These are phyloP conservation scores for Starmerella kuoi DNA, from an alignment of 805 yeast genomes.

Conservation along the genomic window DNA sequence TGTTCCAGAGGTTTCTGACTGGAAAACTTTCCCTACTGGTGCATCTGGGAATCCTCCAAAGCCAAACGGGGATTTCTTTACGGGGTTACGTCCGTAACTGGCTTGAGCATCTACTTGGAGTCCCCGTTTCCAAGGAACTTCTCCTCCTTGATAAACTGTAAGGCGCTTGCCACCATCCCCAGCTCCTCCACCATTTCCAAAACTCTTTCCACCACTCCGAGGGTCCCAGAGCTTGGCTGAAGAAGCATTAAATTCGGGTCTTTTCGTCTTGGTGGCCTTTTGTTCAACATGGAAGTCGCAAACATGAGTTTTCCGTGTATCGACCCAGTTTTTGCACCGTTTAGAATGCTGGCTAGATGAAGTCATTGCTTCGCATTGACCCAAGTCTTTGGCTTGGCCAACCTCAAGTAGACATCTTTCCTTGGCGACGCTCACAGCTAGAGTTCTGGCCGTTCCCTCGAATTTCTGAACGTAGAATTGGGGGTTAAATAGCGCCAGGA, in stretches of 20 bases:
- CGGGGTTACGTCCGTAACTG: slow-evolving; percentile 14
- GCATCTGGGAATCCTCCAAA: slow-evolving; percentile 12
- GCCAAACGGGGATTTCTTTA: background rate
- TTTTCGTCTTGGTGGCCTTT: slow-evolving; percentile 38
- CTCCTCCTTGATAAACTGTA: slow-evolving; percentile 33
- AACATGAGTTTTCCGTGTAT: slow-evolving; percentile 39
- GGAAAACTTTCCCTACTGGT: slow-evolving; percentile 17
- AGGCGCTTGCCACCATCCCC: slow-evolving; percentile 29
- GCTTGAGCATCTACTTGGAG: slow-evolving; percentile 25
- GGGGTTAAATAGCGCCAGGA: slow-evolving; percentile 69
- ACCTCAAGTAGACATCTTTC: slow-evolving; percentile 52
- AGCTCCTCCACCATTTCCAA: slow-evolving; percentile 3
- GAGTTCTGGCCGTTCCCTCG: slow-evolving; percentile 20
- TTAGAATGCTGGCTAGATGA: slow-evolving; percentile 32
- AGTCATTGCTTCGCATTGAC: slow-evolving; percentile 42
- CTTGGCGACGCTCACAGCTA: slow-evolving; percentile 44
- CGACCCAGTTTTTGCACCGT: slow-evolving; percentile 50
- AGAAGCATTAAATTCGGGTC: slow-evolving; percentile 64
- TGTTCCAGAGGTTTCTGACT: slow-evolving; percentile 1
- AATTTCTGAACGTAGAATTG: slow-evolving; percentile 31
- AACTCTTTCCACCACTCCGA: slow-evolving; percentile 17
- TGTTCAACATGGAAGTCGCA: slow-evolving; percentile 66
- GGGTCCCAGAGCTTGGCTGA: slow-evolving; percentile 47
- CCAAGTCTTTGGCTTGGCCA: slow-evolving; percentile 58
- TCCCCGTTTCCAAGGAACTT: slow-evolving; percentile 24